phyloP scores from a whole-genome alignment of 2,329 filamentous ascomycete genomes.

The Bipolaris bicolor region DNA sequence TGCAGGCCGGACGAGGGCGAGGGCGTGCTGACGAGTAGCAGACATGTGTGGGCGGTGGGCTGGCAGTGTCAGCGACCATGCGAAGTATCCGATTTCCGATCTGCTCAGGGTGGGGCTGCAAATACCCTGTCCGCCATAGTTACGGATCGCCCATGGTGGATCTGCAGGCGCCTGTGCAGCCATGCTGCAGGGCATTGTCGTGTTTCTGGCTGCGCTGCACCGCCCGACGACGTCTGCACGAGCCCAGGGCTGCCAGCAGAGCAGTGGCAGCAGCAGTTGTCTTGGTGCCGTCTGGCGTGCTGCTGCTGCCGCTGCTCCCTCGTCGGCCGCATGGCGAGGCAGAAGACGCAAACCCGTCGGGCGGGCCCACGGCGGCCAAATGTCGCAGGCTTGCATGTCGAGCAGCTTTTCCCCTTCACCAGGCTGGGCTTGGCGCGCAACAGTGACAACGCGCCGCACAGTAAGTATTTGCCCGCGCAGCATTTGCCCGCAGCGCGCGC shows the following conservation, averaged over 20 bases:
- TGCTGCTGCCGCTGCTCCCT: too few species aligned
- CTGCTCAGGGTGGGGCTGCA: slow-evolving; percentile 41
- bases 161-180: slow-evolving; percentile 43
- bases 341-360: slow-evolving; percentile 13
- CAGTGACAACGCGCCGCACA: slow-evolving; percentile 20
- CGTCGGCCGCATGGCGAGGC: neutral
- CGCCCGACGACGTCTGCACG: slow-evolving; percentile 6
- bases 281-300: neutral
- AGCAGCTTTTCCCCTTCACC: slow-evolving; percentile 22
- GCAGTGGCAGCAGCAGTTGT: slow-evolving; percentile 1
- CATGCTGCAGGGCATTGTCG: slow-evolving; percentile 42
- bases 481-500: slow-evolving; percentile 11
- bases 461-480: slow-evolving; percentile 15
- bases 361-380: slow-evolving; percentile 33
- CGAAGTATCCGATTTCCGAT: slow-evolving; percentile 48
- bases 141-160: slow-evolving; percentile 48
- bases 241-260: slow-evolving; percentile 1
- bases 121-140: slow-evolving; percentile 43
- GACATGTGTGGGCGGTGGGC: slow-evolving; percentile 25
- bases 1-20: slow-evolving; percentile 38
- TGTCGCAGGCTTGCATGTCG: slow-evolving; percentile 26
- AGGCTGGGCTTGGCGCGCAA: slow-evolving; percentile 29
- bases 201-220: slow-evolving; percentile 19
- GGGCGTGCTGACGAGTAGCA: slow-evolving; percentile 33
- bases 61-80: slow-evolving; percentile 35